phyloP scores from a whole-genome alignment of 371 early-diverging fungal genomes.

The Mortierella sp. region DNA sequence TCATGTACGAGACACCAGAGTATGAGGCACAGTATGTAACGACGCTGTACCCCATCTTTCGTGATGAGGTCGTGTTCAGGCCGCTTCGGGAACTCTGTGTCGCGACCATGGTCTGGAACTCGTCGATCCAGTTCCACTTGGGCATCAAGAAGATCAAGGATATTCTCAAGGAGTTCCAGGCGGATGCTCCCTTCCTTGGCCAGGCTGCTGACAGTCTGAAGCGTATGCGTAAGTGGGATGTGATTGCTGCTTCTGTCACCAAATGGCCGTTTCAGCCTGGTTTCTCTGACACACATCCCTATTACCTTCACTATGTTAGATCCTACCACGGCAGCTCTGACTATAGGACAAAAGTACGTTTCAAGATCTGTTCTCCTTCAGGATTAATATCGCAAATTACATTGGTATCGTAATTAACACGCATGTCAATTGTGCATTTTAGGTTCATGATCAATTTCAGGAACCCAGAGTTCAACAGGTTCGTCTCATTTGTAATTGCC shows the following conservation, averaged over 20 bases:
- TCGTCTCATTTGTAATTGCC: background rate
- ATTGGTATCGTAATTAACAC: background rate
- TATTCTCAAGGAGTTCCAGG: conserved; percentile 48
- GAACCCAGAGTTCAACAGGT: conserved; percentile 55
- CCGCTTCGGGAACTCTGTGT: conserved; percentile 55
- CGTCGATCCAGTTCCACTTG: conserved; percentile 54
- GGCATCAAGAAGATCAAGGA: conserved; percentile 56
- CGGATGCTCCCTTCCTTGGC: conserved; percentile 35
- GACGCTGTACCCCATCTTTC: conserved; percentile 48
- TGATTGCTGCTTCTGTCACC: too few species aligned
- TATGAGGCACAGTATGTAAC: conserved; percentile 54
- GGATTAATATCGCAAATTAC: background rate
- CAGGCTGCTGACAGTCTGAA: conserved; percentile 34
- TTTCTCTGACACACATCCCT: background rate
- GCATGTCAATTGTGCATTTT: background rate
- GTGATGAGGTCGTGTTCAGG: conserved; percentile 51
- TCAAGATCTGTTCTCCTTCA: too few species aligned
- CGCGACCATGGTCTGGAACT: conserved; percentile 55
- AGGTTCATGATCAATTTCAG: conserved; percentile 53
- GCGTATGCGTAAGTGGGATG: conserved; percentile 37
- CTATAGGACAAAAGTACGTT: conserved; percentile 38
- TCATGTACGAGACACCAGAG: conserved; percentile 47
- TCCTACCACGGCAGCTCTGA: conserved; percentile 36
- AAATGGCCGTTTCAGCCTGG: background rate
- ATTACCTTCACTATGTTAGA: conserved; percentile 6